Conservation (phyloP, 768 basidiomycete species). For the Podaxis carcinomalis region DNA sequence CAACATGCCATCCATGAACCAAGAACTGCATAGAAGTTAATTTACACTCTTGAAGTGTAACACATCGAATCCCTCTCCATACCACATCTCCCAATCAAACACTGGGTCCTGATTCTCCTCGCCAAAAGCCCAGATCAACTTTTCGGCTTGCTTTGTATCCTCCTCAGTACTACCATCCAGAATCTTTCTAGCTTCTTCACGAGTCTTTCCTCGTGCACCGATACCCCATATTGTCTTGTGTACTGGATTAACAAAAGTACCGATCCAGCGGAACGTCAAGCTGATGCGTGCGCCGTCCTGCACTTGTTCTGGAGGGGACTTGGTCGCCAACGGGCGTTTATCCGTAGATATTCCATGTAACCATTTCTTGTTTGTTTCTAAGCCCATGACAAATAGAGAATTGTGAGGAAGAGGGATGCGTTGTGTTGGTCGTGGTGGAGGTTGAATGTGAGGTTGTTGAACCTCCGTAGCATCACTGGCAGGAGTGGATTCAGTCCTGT, state of each 20-base stretch:
- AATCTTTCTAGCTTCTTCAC: constrained; percentile 36
- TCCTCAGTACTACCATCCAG: constrained; percentile 1
- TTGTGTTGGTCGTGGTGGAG: constrained; percentile 40
- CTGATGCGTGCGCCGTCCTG: constrained; percentile 69
- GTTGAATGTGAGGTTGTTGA: constrained; percentile 6
- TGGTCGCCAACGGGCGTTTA: constrained; percentile 54
- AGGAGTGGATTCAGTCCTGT: neutral
- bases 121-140: constrained; percentile 14
- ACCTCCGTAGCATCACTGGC: neutral
- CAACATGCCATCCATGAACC: neutral
- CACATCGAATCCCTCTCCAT: constrained; percentile 16
- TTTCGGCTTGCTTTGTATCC: constrained; percentile 4
- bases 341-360: constrained; percentile 75
- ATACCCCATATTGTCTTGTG: constrained; percentile 62
- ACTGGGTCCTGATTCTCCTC: constrained; percentile 14
- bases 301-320: constrained; percentile 50
- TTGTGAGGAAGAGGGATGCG: constrained; percentile 75
- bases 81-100: constrained; percentile 18
- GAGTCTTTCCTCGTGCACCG: constrained; percentile 63
- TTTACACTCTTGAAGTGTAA: constrained; percentile 12
- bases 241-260: constrained; percentile 61
- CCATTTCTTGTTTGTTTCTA: constrained; percentile 69
- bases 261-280: constrained; percentile 74
- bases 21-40: neutral
- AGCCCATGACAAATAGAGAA: constrained; percentile 79